A percentile compares a stretch with the other conserved stretches of the same genome.
phyloP scores from a whole-genome alignment of 106 monocot species.

The Dendrobium catenatum region DNA sequence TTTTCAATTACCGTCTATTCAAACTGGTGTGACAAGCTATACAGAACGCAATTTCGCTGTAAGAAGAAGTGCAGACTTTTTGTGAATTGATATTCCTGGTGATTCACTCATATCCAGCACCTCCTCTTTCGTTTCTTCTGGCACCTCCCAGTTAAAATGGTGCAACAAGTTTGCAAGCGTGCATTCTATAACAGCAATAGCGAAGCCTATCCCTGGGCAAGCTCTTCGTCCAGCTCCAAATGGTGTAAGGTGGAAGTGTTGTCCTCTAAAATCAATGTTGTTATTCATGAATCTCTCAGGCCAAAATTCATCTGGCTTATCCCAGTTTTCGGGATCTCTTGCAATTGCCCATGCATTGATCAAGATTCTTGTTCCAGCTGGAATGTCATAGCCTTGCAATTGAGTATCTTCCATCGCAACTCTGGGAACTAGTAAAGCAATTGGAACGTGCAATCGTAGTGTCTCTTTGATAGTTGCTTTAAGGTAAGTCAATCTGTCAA shows the following conservation, averaged over 20 bases:
- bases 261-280: constrained; percentile 8
- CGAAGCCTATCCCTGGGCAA: not conserved
- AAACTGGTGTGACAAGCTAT: too few species aligned
- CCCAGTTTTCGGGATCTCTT: constrained; percentile 6
- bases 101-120: not conserved
- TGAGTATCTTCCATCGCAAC: not conserved
- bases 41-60: too few species aligned
- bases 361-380: not conserved
- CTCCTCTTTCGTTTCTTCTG: not conserved
- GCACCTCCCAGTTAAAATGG: not conserved
- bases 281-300: constrained; percentile 10
- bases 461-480: constrained; percentile 12
- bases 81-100: not conserved
- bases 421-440: constrained; percentile 1
- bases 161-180: not conserved
- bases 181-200: not conserved
- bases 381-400: not conserved
- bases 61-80: not conserved
- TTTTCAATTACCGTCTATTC: too few species aligned
- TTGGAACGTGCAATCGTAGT: not conserved
- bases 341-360: constrained; percentile 12
- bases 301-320: constrained; percentile 5
- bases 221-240: constrained; percentile 4
- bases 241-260: constrained; percentile 1
- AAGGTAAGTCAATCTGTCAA: not conserved